Base-by-base conservation (phyloP, 2,329 filamentous ascomycete genomes). In the Epichloe festucae region DNA sequence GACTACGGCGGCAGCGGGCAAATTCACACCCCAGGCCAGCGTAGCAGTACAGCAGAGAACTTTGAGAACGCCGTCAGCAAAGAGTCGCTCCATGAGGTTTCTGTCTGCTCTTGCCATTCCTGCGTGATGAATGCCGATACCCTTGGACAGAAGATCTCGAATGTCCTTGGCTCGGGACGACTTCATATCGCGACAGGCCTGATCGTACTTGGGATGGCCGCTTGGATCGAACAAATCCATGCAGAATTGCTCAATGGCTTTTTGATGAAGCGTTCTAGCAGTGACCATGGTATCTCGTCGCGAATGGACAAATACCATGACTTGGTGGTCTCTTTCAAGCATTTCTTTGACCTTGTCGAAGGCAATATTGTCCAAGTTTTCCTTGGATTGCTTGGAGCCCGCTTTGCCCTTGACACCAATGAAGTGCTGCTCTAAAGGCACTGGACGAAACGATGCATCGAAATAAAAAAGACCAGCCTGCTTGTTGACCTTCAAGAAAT, bases 281-380 rank as follows among this genome's bases (percentile, higher is more conserved):
- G 91, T 94, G 55, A 85, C 79, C 58, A 95, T 81, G 0, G 94
- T 98, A 60, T 99, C 94, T 64, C 95, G 90, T 27, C 93, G 79
- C 1, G 91, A 96, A 66, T 98, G 94, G 11, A 98, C 94, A 66
- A 99, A 98, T 0, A 99, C 91, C 94, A 99, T 98, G 58, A 98
- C 79, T 66, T 98, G 93, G 62, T 99, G 93, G n/a, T 87, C 90
- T 53, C 76, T 74, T 63, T 89, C 81, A 3, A 98, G 75, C 90
- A 98, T 96, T 49, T 93, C 86, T 58, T 83, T 85, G 46, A 96
- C 89, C 65, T 99, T 99, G 58, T 97, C 90, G 63, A 94, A 98
- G 0, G 89, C 82, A 3, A 89, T 83, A 23, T 77, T 77, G 59
- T 98, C 93, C 31, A 98, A 73, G 58, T 97, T 97, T 39, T 96